phyloP scores from a whole-genome alignment of 257 asterid genomes.

The Nicotiana attenuata region DNA sequence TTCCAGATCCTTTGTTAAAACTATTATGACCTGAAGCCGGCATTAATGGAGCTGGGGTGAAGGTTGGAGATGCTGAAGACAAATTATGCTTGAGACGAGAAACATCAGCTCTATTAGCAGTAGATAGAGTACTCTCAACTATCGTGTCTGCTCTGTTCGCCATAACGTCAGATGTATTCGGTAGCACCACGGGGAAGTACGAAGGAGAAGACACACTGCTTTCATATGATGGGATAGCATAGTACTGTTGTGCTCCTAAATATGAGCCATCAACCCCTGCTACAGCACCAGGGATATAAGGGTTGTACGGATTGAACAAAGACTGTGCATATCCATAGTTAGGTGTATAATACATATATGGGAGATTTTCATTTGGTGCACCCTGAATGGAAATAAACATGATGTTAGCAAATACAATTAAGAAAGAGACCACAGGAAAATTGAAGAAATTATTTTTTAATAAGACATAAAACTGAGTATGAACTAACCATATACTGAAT shows the following conservation, averaged over 20 bases:
- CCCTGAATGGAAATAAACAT: slow-evolving; percentile 41
- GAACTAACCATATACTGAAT: slow-evolving; percentile 61
- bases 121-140: slow-evolving; percentile 26
- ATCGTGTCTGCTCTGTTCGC: slow-evolving; percentile 36
- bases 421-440: not conserved
- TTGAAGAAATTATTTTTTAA: not conserved
- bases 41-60: slow-evolving; percentile 25
- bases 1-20: slow-evolving; percentile 31
- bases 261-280: slow-evolving; percentile 61
- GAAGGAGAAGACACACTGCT: slow-evolving; percentile 38
- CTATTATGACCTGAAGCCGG: slow-evolving; percentile 37
- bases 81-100: slow-evolving; percentile 34
- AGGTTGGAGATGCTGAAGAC: slow-evolving; percentile 41
- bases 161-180: slow-evolving; percentile 39
- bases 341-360: slow-evolving; percentile 57
- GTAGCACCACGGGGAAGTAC: slow-evolving; percentile 46
- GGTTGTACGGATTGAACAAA: slow-evolving; percentile 72
- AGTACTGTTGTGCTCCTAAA: slow-evolving; percentile 52
- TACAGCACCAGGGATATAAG: slow-evolving; percentile 87
- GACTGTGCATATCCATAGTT: slow-evolving; percentile 60
- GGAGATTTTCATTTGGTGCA: slow-evolving; percentile 46
- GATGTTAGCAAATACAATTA: slow-evolving; percentile 11
- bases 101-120: slow-evolving; percentile 37
- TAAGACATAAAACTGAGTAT: not conserved
- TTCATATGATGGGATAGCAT: slow-evolving; percentile 56